Base-by-base conservation (phyloP, 2,329 filamentous ascomycete species). In the Epichloe scottii region DNA sequence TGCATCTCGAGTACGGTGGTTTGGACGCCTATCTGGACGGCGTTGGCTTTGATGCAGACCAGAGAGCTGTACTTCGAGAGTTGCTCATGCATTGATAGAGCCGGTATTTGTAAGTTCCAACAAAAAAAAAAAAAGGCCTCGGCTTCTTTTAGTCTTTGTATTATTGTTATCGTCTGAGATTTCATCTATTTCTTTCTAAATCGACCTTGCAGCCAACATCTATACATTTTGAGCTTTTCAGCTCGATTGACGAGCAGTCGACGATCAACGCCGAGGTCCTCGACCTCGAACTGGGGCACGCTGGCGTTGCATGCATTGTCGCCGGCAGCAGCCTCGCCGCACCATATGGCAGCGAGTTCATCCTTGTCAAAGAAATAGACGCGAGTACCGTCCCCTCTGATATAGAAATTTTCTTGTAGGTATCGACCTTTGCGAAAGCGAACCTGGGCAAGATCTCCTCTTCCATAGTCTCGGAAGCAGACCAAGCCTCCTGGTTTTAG, bases 311-410 rank as follows among this genome's bases (percentile, higher is more conserved):
- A 55, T 47, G 59, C 62, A 34, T 61, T 61, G 14, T 60, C 61
- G 12, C 60, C 56, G 2, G 52, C 49, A 52, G 48, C 55, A 46
- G 53, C 58, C 48, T 64, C 63, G 35, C 76, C 78, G 23, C 75
- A 74, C 91, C 91, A 97, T 53, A 97, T 91, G 42, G 76, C 67
- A 49, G 78, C 76, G 50, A 98, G 72, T 69, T 98, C 85, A 35
- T 90, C 83, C 66, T 82, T 77, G 52, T 96, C 91, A 62, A 98
- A 98, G 68, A 98, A 98, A 68, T 97, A 98, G 0, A 98, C 93
- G 6, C 93, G 79, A 4, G 93, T 98, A 2, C 93, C 93, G 66
- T 98, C 93, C 2, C 93, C 93, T 35, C 93, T 77, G 43, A 96
- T 87, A 66, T 98, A 98, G 62, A 98, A 98, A 63, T 97, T 98